Evolutionary conservation across 768 basidiomycete genomes (phyloP), one percentile per base, ranked within the genome.

Genomic region (Leucosporidium creatinivorum): DNA sequence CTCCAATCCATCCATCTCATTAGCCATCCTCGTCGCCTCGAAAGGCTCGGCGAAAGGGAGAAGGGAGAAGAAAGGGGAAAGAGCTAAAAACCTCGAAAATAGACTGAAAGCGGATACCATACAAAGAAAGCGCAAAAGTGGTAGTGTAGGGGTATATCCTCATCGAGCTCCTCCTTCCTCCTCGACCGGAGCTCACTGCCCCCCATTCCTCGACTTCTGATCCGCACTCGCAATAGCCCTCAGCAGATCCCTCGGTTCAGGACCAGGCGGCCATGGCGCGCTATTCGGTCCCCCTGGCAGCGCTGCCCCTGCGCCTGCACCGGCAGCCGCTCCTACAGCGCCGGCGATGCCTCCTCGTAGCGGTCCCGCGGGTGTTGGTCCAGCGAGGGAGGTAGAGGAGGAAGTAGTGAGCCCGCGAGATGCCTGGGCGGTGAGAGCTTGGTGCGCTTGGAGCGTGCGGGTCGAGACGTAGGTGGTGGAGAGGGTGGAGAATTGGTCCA

Each of bases 201-300:
- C 52, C 15, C 52, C 52, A 30, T 54, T 54, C 52, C 52, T 54
- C 52, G 52, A 54, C 52, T n/a, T n/a, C 6, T 54, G 26, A 33
- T 57, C 55, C 55, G 55, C 55, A 28, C 55, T 31, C 17, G 55
- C 55, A 23, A 57, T 57, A 13, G 55, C 55, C 55, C 55, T 57
- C 55, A 57, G 23, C 31, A 57, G 23, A 57, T 57, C 55, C 55
- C 55, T 57, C 28, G 30, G 28, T 30, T 57, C 55, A 15, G 30
- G 30, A 12, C 55, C 55, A 13, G 55, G 39, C 39, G 39, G 39
- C 39, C 39, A 44, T 15, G 39, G 39, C 15, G 39, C 39, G 39
- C 39, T 44, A 44, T 17, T 44, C 39, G 39, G 39, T 44, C 39
- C 28, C 18, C 55, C 55, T 9, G 50, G 7, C 50, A 26, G 23